Percentiles rank a stretch among this genome's conserved stretches.
Conservation (phyloP, 768 basidiomycete genomes). For the Leccinum imitatum region DNA sequence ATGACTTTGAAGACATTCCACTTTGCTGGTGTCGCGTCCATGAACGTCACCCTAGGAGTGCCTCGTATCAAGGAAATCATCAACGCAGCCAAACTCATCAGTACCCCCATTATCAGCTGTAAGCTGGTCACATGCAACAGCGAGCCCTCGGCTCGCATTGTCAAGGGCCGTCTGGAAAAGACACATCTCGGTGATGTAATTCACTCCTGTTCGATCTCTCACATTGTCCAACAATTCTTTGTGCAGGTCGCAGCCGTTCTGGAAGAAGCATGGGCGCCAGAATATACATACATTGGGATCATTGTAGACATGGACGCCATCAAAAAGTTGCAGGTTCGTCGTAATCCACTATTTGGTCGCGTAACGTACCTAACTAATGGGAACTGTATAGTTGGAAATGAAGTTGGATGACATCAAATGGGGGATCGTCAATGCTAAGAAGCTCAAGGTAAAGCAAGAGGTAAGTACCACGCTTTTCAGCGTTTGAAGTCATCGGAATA, state of each 20-base stretch:
- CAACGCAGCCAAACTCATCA: slow-evolving; percentile 96
- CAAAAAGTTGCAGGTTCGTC: slow-evolving; percentile 75
- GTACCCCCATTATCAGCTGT: slow-evolving; percentile 97
- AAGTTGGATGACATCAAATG: slow-evolving; percentile 91
- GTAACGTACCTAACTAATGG: not conserved
- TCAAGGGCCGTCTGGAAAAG: slow-evolving; percentile 95
- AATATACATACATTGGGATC: slow-evolving; percentile 90
- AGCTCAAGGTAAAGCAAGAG: slow-evolving; percentile 90
- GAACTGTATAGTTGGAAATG: slow-evolving; percentile 70
- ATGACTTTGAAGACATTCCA: slow-evolving; percentile 99
- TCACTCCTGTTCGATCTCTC: not conserved
- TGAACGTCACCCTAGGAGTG: slow-evolving; percentile 99
- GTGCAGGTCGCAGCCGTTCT: slow-evolving; percentile 83
- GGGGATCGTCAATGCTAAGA: slow-evolving; percentile 82
- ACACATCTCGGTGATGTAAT: slow-evolving; percentile 90
- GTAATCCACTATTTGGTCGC: not conserved
- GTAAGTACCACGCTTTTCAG: slow-evolving; percentile 35
- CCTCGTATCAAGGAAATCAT: slow-evolving; percentile 99
- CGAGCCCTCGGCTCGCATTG: slow-evolving; percentile 95
- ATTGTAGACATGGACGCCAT: slow-evolving; percentile 89
- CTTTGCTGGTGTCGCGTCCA: slow-evolving; percentile 99
- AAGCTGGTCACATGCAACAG: slow-evolving; percentile 82
- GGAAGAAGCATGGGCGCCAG: slow-evolving; percentile 94
- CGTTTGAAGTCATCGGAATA: not conserved
- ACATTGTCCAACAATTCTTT: not conserved